Base-by-base conservation (phyloP, 805 yeast species). In the Komagataella pseudopastoris region DNA sequence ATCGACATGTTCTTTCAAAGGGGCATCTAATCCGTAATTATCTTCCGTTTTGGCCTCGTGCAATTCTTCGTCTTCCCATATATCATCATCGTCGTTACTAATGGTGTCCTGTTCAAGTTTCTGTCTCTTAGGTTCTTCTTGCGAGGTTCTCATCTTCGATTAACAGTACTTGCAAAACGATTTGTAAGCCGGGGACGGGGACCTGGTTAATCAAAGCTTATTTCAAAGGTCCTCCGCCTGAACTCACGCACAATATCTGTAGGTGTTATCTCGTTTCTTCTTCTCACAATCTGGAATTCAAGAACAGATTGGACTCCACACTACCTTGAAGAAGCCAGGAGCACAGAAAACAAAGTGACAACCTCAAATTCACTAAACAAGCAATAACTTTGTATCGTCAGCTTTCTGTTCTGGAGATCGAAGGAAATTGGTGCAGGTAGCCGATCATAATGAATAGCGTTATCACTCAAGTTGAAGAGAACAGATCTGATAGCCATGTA, bases 391-490 rank as follows among this genome's bases (percentile, higher is more conserved):
- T 5, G 10, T 10, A 2, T 14, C 39, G 20, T 5, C 14, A 30
- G 39, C 14, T 30, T 30, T 30, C 14, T 8, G 4, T 30, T 30
- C n/a, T 14, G 14, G 14, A 30, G 39, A 30, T 30, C 8, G 8
- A 30, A 8, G n/a, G 39, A 30, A 30, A 30, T 30, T 30, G 39
- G 39, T 30, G 39, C 39, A 30, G 39, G 39, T 30, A 30, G 39
- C 39, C 39, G 10, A 16, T 45, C 47, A 18, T 23, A 16, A 16
- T 45, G 24, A 59, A 67, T 3, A 59, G 76, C 58, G 77, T 87
- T 50, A 77, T 87, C 54, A 87, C 95, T 2, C 95, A 87, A 45
- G 47, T 23, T 16, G 47, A 45, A 20, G 47, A 45, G 24, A 23
- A 12, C 23, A 20, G 30, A 6, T 23, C 24, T 16, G 30, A n/a